A percentile compares a stretch with the other conserved stretches of the same genome.
Evolutionary conservation across 1,284 basidiomycete species (phyloP).

Genomic region (Ustilago nuda): DNA sequence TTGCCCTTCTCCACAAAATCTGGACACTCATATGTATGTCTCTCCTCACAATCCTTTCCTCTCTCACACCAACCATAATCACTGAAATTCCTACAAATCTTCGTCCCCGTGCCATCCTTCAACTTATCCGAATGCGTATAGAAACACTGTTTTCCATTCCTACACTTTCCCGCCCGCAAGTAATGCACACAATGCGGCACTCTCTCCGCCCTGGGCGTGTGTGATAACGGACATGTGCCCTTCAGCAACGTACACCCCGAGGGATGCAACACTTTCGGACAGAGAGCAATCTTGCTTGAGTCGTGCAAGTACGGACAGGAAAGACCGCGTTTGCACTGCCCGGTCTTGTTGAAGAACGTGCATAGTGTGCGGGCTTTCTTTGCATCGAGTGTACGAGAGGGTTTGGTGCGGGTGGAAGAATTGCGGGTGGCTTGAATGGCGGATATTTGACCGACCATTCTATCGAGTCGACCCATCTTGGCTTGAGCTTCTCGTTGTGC

Average conservation of each 20-base stretch:
- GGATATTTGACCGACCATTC: slow-evolving; percentile 53
- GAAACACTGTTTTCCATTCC: slow-evolving; percentile 60
- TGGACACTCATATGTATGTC: slow-evolving; percentile 67
- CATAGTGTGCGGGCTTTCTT: slow-evolving; percentile 50
- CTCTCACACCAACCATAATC: slow-evolving; percentile 64
- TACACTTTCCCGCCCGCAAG: slow-evolving; percentile 48
- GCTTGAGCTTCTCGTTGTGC: slow-evolving; percentile 46
- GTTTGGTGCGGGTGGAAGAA: slow-evolving; percentile 8
- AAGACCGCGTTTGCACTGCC: slow-evolving; percentile 63
- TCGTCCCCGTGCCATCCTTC: slow-evolving; percentile 20
- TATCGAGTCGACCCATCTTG: slow-evolving; percentile 53
- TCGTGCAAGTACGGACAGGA: slow-evolving; percentile 66
- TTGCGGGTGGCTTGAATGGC: slow-evolving; percentile 50
- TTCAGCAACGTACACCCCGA: slow-evolving; percentile 55
- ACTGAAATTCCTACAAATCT: slow-evolving; percentile 59
- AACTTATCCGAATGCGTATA: slow-evolving; percentile 57
- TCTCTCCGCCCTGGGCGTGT: slow-evolving; percentile 50
- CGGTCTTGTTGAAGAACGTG: slow-evolving; percentile 60
- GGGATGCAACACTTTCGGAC: slow-evolving; percentile 60
- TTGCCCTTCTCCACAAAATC: slow-evolving; percentile 61
- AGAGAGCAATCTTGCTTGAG: slow-evolving; percentile 59
- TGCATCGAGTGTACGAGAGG: slow-evolving; percentile 18
- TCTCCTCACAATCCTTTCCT: slow-evolving; percentile 48
- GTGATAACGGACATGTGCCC: slow-evolving; percentile 63
- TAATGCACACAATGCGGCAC: slow-evolving; percentile 68